A percentile compares a stretch with the other conserved stretches of the same genome.
These are phyloP conservation scores for Naganishia kalamii DNA, from an alignment of 768 basidiomycete species.

Conservation along the genomic window DNA sequence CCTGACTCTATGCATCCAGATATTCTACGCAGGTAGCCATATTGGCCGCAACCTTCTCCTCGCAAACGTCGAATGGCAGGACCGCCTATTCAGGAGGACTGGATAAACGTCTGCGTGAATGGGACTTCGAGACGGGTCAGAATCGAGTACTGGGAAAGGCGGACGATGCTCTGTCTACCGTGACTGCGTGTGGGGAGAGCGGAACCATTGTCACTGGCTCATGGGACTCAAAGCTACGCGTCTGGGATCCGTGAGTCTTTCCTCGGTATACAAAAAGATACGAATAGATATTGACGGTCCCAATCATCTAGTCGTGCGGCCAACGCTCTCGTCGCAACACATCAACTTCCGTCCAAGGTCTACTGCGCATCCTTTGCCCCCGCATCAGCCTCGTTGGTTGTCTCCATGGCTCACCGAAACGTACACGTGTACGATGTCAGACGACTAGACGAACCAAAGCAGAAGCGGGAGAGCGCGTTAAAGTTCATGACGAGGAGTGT, in stretches of 20 bases:
- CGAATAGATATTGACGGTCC: background rate
- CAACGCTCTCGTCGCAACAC: constrained; percentile 56
- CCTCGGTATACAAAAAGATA: background rate
- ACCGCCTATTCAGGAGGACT: constrained; percentile 80
- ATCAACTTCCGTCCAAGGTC: constrained; percentile 71
- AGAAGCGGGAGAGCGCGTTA: constrained; percentile 81
- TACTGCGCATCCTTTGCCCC: constrained; percentile 67
- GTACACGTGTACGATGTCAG: constrained; percentile 59
- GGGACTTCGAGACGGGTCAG: constrained; percentile 69
- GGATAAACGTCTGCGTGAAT: constrained; percentile 78
- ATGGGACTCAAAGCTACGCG: constrained; percentile 81
- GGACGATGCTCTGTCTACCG: constrained; percentile 67
- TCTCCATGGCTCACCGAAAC: constrained; percentile 83
- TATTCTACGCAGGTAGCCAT: constrained; percentile 60
- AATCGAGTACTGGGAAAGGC: constrained; percentile 64
- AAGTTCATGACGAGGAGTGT: constrained; percentile 91
- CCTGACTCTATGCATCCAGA: constrained; percentile 37
- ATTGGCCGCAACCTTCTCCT: constrained; percentile 67
- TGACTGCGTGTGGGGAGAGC: constrained; percentile 62
- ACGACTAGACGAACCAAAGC: constrained; percentile 54
- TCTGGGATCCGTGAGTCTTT: constrained; percentile 63
- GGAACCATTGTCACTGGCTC: constrained; percentile 79
- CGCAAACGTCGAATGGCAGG: constrained; percentile 49
- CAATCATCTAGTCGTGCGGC: constrained; percentile 52
- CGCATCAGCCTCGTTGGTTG: constrained; percentile 71